phyloP scores from a whole-genome alignment of 805 yeast species.

The Brettanomyces anomalus region DNA sequence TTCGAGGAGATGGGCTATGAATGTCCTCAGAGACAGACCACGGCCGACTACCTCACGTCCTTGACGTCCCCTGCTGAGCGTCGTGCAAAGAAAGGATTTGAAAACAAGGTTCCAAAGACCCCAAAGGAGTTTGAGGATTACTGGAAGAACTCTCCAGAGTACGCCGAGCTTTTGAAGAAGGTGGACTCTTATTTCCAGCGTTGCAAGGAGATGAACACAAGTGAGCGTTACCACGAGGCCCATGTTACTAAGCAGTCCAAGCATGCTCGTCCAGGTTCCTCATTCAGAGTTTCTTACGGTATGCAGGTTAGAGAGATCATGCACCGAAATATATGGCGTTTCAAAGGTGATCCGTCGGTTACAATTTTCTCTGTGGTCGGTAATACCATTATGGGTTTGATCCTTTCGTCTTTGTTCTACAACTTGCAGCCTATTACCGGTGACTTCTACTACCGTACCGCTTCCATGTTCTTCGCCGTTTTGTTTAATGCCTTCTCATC shows the following conservation, averaged over 20 bases:
- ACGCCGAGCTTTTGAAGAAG: slow-evolving; percentile 22
- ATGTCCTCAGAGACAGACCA: slow-evolving; percentile 39
- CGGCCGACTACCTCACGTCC: slow-evolving; percentile 38
- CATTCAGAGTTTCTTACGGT: slow-evolving; percentile 42
- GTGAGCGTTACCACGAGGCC: slow-evolving; percentile 8
- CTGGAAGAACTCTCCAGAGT: slow-evolving; percentile 30
- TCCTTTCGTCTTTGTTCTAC: slow-evolving; percentile 51
- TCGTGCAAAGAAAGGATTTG: slow-evolving; percentile 25
- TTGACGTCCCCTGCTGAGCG: slow-evolving; percentile 25
- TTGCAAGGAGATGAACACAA: slow-evolving; percentile 4
- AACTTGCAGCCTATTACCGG: slow-evolving; percentile 33
- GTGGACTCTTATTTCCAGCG: slow-evolving; percentile 26
- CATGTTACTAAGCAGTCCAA: slow-evolving; percentile 40
- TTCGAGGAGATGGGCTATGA: slow-evolving; percentile 37
- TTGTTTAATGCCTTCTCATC: slow-evolving; percentile 57
- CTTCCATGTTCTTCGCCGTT: slow-evolving; percentile 60
- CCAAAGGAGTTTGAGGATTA: slow-evolving; percentile 31
- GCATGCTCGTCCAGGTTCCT: slow-evolving; percentile 35
- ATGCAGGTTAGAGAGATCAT: slow-evolving; percentile 43
- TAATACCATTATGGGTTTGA: slow-evolving; percentile 43
- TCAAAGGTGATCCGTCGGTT: slow-evolving; percentile 41
- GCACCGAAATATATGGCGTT: slow-evolving; percentile 39
- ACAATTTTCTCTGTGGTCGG: slow-evolving; percentile 33
- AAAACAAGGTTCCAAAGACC: slow-evolving; percentile 31
- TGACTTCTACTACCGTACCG: slow-evolving; percentile 47